Evolutionary conservation across 139 green algal genomes (phyloP).

Genomic region (Chlorella sp.): DNA sequence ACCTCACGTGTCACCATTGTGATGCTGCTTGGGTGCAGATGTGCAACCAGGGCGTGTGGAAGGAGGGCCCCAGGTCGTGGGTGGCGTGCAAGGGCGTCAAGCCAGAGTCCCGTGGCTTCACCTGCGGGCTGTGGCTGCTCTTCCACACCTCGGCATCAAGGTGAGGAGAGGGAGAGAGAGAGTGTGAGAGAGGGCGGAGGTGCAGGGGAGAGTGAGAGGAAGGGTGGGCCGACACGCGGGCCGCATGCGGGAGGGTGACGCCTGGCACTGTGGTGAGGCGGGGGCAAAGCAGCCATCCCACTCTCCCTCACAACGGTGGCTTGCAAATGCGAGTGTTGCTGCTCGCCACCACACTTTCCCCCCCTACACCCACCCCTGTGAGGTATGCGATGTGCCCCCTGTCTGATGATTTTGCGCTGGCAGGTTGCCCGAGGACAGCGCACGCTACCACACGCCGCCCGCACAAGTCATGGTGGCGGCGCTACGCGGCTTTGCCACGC

Average conservation of each 20-base stretch:
- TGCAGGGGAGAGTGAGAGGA: not conserved
- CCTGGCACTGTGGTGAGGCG: too few relatives aligned
- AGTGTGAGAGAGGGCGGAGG: not conserved
- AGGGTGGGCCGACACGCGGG: not conserved
- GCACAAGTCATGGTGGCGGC: slow-evolving; percentile 18
- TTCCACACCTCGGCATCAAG: slow-evolving; percentile 53
- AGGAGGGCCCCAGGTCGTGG: not conserved
- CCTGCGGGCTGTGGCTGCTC: slow-evolving; percentile 70
- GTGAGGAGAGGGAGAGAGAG: not conserved
- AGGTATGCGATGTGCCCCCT: not conserved
- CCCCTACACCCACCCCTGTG: not conserved
- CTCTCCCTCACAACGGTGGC: too few relatives aligned
- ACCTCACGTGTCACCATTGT: too few relatives aligned
- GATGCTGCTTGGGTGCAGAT: not conserved
- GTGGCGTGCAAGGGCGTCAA: not conserved
- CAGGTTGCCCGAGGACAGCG: slow-evolving; percentile 12
- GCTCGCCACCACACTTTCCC: not conserved
- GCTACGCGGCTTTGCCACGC: slow-evolving; percentile 16
- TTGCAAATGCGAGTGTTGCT: not conserved
- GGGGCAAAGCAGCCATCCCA: too few relatives aligned
- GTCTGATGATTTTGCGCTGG: not conserved
- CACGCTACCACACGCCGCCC: not conserved
- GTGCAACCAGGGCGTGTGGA: not conserved
- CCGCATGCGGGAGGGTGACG: too few relatives aligned
- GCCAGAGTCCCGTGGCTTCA: slow-evolving; percentile 49